Evolutionary conservation across 1,139 yeast species (phyloP).

Genomic region (Sugiyamaella xylanicola): DNA sequence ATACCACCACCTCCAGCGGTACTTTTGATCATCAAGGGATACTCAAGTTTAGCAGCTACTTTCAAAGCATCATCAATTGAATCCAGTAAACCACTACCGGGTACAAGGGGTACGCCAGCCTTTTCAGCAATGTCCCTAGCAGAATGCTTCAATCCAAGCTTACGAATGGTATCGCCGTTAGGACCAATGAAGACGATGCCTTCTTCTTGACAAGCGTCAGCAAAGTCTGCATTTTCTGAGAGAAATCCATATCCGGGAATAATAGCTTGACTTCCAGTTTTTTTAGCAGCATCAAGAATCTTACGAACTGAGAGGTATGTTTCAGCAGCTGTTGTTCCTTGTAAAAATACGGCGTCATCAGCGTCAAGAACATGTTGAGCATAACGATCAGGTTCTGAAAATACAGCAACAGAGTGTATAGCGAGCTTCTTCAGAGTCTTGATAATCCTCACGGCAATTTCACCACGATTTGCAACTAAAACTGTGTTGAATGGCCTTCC

Average conservation of each 20-base stretch:
- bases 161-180: constrained; percentile 86
- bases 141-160: constrained; percentile 89
- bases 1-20: constrained; percentile 99
- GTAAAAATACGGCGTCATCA: constrained; percentile 75
- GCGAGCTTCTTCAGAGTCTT: constrained; percentile 79
- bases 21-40: constrained; percentile 94
- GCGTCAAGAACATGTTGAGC: constrained; percentile 84
- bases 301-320: constrained; percentile 85
- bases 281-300: constrained; percentile 80
- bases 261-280: constrained; percentile 83
- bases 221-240: constrained; percentile 94
- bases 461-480: constrained; percentile 95
- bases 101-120: constrained; percentile 93
- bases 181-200: constrained; percentile 96
- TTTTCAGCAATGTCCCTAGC: constrained; percentile 89
- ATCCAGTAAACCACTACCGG: constrained; percentile 83
- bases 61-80: constrained; percentile 70
- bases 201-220: constrained; percentile 79
- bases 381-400: constrained; percentile 86
- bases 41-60: constrained; percentile 76
- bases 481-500: constrained; percentile 78
- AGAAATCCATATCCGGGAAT: constrained; percentile 97
- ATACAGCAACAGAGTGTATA: constrained; percentile 81
- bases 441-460: constrained; percentile 92
- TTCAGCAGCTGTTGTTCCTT: constrained; percentile 84